Conservation (phyloP, 2,329 filamentous ascomycete genomes). For the Aspergillus candidus region DNA sequence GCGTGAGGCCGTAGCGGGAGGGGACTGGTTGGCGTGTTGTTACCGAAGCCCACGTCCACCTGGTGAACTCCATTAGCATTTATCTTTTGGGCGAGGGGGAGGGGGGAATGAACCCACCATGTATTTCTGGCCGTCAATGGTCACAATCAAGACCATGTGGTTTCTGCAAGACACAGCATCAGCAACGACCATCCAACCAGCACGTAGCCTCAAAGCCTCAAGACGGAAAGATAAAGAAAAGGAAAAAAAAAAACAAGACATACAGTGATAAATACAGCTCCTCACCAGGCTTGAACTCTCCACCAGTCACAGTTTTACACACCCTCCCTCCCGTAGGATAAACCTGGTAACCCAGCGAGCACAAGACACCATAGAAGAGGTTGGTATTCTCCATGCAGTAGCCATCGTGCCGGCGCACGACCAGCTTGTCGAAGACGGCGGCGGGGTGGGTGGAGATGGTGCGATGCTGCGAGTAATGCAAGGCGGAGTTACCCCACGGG, state of each 20-base stretch:
- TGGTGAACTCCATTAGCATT: slow-evolving; percentile 13
- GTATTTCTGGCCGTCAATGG: slow-evolving; percentile 44
- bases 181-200: not conserved
- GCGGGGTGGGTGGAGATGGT: slow-evolving; percentile 46
- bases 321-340: slow-evolving; percentile 53
- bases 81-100: slow-evolving; percentile 1
- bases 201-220: not conserved
- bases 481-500: slow-evolving; percentile 52
- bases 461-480: slow-evolving; percentile 50
- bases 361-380: slow-evolving; percentile 48
- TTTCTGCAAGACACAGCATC: slow-evolving; percentile 21
- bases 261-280: slow-evolving; percentile 46
- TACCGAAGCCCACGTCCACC: slow-evolving; percentile 61
- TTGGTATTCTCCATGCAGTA: slow-evolving; percentile 58
- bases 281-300: slow-evolving; percentile 19
- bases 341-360: slow-evolving; percentile 47
- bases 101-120: slow-evolving; percentile 23
- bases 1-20: slow-evolving; percentile 40
- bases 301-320: slow-evolving; percentile 27
- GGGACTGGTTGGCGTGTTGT: slow-evolving; percentile 54
- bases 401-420: slow-evolving; percentile 47
- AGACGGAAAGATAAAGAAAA: not conserved
- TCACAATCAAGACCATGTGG: slow-evolving; percentile 59
- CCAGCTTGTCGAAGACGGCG: slow-evolving; percentile 49
- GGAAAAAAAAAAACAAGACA: slow-evolving; percentile 6